A percentile compares a stretch with the other conserved stretches of the same genome.
phyloP scores from a whole-genome alignment of 805 yeast genomes.

The Starmerella vitae region DNA sequence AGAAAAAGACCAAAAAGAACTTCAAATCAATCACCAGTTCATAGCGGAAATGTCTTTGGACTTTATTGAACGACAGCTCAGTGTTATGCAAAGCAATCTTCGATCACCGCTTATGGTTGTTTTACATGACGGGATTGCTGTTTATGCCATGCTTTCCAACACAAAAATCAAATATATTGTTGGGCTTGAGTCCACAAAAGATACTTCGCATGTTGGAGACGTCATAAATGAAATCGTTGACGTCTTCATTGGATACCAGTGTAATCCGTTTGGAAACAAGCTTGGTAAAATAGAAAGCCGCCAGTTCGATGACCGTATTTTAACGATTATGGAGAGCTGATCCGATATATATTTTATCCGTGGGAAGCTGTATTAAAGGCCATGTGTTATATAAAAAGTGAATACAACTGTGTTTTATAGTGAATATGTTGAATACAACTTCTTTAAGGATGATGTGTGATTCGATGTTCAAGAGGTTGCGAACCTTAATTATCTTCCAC shows the following conservation, averaged over 20 bases:
- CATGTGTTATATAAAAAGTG: too few species aligned
- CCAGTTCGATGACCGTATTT: slow-evolving; percentile 21
- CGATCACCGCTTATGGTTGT: slow-evolving; percentile 21
- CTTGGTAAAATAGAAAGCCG: slow-evolving; percentile 19
- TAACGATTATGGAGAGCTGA: slow-evolving; percentile 7
- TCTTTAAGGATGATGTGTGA: too few species aligned
- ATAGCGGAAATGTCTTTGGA: slow-evolving; percentile 30
- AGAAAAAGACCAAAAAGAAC: slow-evolving; percentile 1
- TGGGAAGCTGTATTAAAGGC: too few species aligned
- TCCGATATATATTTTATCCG: too few species aligned
- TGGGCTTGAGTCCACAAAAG: slow-evolving; percentile 23
- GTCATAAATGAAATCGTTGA: slow-evolving; percentile 20
- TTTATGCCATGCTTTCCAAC: slow-evolving; percentile 27
- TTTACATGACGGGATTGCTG: slow-evolving; percentile 29
- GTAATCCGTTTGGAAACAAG: slow-evolving; percentile 26
- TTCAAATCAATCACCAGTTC: slow-evolving; percentile 23
- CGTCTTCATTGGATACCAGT: slow-evolving; percentile 24
- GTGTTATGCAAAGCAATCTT: slow-evolving; percentile 11
- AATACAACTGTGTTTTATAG: too few species aligned
- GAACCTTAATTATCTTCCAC: too few species aligned
- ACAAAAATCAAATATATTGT: slow-evolving; percentile 25
- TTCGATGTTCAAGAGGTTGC: too few species aligned
- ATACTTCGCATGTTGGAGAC: slow-evolving; percentile 8
- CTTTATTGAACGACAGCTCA: slow-evolving; percentile 22
- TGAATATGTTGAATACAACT: too few species aligned